Evolutionary conservation across 2,329 filamentous ascomycete species (phyloP).

Genomic region (Dendrostoma leiphaemia): DNA sequence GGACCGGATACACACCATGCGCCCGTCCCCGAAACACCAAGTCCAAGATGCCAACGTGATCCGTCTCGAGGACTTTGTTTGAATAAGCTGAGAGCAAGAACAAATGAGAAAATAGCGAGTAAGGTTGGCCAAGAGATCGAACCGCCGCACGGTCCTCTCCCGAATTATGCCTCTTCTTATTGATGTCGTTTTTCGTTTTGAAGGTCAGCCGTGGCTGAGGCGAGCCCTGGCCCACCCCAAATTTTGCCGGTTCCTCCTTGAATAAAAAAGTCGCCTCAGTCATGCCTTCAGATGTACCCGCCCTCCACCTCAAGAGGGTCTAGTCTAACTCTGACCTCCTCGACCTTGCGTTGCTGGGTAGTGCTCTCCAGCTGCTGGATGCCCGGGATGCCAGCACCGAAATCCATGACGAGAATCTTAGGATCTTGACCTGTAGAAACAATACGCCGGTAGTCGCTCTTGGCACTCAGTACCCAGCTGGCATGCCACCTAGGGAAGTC

Average conservation of each 20-base stretch:
- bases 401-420: constrained; percentile 90
- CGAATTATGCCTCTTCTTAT: too few species aligned
- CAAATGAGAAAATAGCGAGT: neutral
- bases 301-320: constrained; percentile 1
- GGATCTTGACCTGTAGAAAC: constrained; percentile 94
- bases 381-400: constrained; percentile 62
- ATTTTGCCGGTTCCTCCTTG: too few species aligned
- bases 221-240: too few species aligned
- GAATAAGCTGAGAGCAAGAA: neutral
- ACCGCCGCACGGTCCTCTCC: too few species aligned
- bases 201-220: too few species aligned
- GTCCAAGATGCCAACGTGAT: neutral
- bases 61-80: neutral
- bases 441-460: constrained; percentile 92
- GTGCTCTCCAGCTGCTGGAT: constrained; percentile 57
- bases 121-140: neutral
- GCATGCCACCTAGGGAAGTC: constrained; percentile 94
- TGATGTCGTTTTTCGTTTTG: too few species aligned
- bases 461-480: constrained; percentile 94
- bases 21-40: neutral
- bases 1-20: neutral
- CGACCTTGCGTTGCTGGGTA: constrained; percentile 8
- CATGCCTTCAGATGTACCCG: constrained; percentile 9
- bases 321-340: neutral
- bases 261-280: too few species aligned